phyloP scores from a whole-genome alignment of 2,329 filamentous ascomycete species.

The Aspergillus amoenus region DNA sequence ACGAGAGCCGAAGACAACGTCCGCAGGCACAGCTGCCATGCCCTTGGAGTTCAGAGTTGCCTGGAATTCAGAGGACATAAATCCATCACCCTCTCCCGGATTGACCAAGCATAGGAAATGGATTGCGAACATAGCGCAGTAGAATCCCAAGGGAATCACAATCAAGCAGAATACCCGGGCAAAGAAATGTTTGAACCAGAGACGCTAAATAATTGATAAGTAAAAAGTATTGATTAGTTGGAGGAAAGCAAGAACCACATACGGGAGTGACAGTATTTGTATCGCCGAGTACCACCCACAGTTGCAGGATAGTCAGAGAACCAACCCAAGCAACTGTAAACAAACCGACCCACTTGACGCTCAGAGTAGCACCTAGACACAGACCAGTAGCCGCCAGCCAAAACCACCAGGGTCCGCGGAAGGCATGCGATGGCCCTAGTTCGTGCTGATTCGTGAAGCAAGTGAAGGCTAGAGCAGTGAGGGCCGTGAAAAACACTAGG shows the following conservation, averaged over 20 bases:
- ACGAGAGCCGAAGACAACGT: conserved; percentile 85
- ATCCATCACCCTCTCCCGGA: conserved; percentile 94
- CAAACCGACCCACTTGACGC: conserved; percentile 98
- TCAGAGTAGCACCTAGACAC: conserved; percentile 82
- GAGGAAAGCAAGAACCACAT: conserved; percentile 30
- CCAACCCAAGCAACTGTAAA: conserved; percentile 99
- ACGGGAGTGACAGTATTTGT: conserved; percentile 77
- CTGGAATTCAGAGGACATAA: conserved; percentile 99
- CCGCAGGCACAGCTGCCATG: conserved; percentile 92
- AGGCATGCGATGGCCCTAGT: conserved; percentile 82
- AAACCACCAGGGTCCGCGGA: conserved; percentile 94
- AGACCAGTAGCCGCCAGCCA: conserved; percentile 88
- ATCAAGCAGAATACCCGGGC: conserved; percentile 89
- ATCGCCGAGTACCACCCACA: conserved; percentile 94
- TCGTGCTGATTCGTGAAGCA: conserved; percentile 98
- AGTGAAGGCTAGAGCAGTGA: conserved; percentile 85
- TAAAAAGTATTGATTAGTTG: background rate
- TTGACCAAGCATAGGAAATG: conserved; percentile 93
- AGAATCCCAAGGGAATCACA: conserved; percentile 83
- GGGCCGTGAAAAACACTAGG: conserved; percentile 86
- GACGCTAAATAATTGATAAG: conserved; percentile 51
- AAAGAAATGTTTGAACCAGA: conserved; percentile 93
- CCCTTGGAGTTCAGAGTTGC: conserved; percentile 93
- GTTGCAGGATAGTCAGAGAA: conserved; percentile 80
- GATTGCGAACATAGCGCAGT: conserved; percentile 95